Evolutionary conservation across 2,329 filamentous ascomycete genomes (phyloP).

Genomic region (Fulvia fulva): DNA sequence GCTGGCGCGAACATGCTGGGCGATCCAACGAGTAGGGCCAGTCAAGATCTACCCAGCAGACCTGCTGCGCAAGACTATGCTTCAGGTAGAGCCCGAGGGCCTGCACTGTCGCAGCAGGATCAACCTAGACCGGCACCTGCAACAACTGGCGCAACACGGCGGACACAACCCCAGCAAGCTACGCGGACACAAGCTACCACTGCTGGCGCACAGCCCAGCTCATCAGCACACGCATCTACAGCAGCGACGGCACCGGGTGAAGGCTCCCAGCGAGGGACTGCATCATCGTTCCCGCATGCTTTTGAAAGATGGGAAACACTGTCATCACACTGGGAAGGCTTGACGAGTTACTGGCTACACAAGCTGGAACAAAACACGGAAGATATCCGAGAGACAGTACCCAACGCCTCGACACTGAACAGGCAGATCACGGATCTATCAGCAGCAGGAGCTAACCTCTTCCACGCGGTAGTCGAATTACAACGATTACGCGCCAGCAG

Average conservation of each 20-base stretch:
- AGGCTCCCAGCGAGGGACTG: slow-evolving; percentile 28
- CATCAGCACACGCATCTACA: slow-evolving; percentile 16
- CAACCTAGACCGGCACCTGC: slow-evolving; percentile 25
- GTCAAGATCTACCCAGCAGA: slow-evolving; percentile 18
- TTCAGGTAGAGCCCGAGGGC: slow-evolving; percentile 14
- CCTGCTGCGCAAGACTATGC: not conserved
- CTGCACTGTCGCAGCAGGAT: slow-evolving; percentile 22
- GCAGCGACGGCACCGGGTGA: slow-evolving; percentile 15
- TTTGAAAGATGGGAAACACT: slow-evolving; percentile 97
- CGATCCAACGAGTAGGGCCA: slow-evolving; percentile 30
- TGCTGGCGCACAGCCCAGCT: slow-evolving; percentile 13
- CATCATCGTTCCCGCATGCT: slow-evolving; percentile 83
- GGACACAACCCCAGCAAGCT: slow-evolving; percentile 22
- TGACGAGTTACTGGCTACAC: slow-evolving; percentile 96
- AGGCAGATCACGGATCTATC: slow-evolving; percentile 96
- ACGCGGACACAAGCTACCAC: slow-evolving; percentile 19
- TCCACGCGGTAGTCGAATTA: slow-evolving; percentile 94
- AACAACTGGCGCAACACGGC: slow-evolving; percentile 18
- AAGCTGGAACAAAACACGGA: slow-evolving; percentile 86
- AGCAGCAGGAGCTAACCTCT: slow-evolving; percentile 91
- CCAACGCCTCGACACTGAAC: slow-evolving; percentile 80
- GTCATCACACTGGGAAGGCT: slow-evolving; percentile 95
- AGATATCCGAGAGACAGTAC: slow-evolving; percentile 70
- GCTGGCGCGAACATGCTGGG: slow-evolving; percentile 31
- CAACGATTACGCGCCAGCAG: slow-evolving; percentile 91